These are phyloP conservation scores for Dactylellina parvicollis DNA, from an alignment of 2,329 filamentous ascomycete genomes.

Conservation along the genomic window DNA sequence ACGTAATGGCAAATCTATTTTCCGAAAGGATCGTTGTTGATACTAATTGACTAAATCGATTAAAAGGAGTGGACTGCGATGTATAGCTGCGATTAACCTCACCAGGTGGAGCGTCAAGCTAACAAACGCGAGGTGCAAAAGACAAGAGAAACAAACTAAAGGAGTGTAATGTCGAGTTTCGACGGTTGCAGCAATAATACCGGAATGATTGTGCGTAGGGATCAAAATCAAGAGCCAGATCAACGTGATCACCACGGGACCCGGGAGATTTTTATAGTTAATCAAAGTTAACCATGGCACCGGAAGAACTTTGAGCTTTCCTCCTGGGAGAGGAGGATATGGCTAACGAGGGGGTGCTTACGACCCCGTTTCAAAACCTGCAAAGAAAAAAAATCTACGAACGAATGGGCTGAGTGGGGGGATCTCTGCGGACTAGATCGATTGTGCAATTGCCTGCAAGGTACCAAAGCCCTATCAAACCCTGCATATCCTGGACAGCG, in stretches of 20 bases:
- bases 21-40: not conserved
- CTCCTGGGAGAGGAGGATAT: conserved; percentile 6
- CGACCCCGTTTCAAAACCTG: conserved; percentile 37
- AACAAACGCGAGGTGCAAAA: conserved; percentile 7
- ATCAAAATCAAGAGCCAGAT: conserved; percentile 3
- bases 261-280: conserved; percentile 38
- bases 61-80: conserved; percentile 25
- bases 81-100: conserved; percentile 14
- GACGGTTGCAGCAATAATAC: conserved; percentile 37
- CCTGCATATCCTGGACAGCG: conserved; percentile 15
- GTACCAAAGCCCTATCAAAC: conserved; percentile 43
- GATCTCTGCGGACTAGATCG: conserved; percentile 12
- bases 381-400: conserved; percentile 24
- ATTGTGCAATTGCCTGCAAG: conserved; percentile 11
- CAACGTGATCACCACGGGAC: conserved; percentile 43
- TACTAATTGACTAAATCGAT: not conserved
- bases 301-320: conserved; percentile 3
- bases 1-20: not conserved
- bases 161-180: conserved; percentile 48
- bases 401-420: conserved; percentile 32
- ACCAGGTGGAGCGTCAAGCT: conserved; percentile 36
- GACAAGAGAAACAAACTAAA: conserved; percentile 10
- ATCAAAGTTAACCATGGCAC: conserved; percentile 33
- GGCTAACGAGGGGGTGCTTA: conserved; percentile 25
- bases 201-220: conserved; percentile 22